phyloP scores from a whole-genome alignment of 2,329 filamentous ascomycete species.

The Botrytis squamosa region DNA sequence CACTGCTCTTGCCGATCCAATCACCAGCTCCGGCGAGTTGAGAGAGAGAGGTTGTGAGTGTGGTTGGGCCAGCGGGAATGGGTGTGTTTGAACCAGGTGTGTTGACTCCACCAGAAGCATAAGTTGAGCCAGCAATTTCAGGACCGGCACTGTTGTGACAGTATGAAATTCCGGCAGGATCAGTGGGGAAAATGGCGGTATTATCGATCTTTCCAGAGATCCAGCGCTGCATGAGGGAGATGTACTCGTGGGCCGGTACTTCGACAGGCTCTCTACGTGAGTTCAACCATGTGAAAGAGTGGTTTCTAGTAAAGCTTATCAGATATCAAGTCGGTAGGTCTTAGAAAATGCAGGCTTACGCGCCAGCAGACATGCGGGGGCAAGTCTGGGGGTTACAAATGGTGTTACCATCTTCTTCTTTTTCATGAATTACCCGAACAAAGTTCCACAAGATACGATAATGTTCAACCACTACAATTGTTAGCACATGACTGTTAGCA shows the following conservation, averaged over 20 bases:
- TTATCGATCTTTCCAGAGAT: constrained; percentile 95
- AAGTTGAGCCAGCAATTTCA: constrained; percentile 55
- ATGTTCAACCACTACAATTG: constrained; percentile 78
- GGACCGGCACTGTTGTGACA: constrained; percentile 62
- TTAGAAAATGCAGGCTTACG: constrained; percentile 57
- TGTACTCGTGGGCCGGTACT: constrained; percentile 89
- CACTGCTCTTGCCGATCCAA: constrained; percentile 89
- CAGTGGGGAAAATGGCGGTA: constrained; percentile 84
- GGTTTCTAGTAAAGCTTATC: constrained; percentile 54
- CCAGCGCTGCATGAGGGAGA: constrained; percentile 95
- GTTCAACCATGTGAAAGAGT: constrained; percentile 96
- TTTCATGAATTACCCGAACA: constrained; percentile 83
- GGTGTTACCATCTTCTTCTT: constrained; percentile 71
- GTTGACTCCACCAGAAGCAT: constrained; percentile 52
- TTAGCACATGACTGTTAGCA: constrained; percentile 23
- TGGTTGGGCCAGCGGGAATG: constrained; percentile 42
- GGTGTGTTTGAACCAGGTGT: constrained; percentile 43
- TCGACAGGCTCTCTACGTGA: constrained; percentile 83
- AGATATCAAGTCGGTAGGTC: not conserved
- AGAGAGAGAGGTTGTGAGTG: constrained; percentile 54
- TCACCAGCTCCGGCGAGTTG: constrained; percentile 61
- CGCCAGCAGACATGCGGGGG: constrained; percentile 90
- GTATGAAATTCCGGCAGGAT: constrained; percentile 68
- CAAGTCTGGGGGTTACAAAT: constrained; percentile 85
- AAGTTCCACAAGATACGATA: constrained; percentile 87